Conservation (phyloP, 1,139 yeast species). For the Scheffersomyces quercinus region DNA sequence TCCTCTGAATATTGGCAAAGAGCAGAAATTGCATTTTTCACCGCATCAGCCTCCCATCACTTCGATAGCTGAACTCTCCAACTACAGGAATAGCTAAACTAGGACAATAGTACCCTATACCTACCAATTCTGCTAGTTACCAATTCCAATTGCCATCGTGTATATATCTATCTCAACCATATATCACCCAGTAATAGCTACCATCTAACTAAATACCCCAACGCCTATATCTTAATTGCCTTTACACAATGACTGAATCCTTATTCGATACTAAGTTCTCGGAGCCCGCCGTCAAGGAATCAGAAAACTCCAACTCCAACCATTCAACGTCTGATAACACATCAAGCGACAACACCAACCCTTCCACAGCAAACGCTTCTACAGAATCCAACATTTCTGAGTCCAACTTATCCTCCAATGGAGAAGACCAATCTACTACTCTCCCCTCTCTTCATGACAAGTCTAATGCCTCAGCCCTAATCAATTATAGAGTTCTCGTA, state of each 20-base stretch:
- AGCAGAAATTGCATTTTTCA: no score
- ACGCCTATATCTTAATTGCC: no score
- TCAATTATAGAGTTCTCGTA: constrained; percentile 68
- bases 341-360: background rate
- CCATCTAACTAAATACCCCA: no score
- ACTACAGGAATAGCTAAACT: no score
- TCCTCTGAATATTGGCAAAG: no score
- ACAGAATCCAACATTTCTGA: constrained; percentile 7
- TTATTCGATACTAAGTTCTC: constrained; percentile 41
- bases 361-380: background rate
- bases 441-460: constrained; percentile 33
- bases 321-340: background rate
- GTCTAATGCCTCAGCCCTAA: constrained; percentile 38
- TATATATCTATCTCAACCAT: no score
- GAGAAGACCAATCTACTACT: constrained; percentile 17
- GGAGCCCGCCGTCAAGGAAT: constrained; percentile 13
- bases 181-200: no score
- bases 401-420: constrained; percentile 5
- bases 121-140: no score
- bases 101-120: no score
- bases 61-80: no score
- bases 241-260: constrained; percentile 38
- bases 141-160: no score
- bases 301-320: constrained; percentile 3
- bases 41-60: no score